These are phyloP conservation scores for Urtica urens DNA, from an alignment of 306 rosid species.

Conservation along the genomic window DNA sequence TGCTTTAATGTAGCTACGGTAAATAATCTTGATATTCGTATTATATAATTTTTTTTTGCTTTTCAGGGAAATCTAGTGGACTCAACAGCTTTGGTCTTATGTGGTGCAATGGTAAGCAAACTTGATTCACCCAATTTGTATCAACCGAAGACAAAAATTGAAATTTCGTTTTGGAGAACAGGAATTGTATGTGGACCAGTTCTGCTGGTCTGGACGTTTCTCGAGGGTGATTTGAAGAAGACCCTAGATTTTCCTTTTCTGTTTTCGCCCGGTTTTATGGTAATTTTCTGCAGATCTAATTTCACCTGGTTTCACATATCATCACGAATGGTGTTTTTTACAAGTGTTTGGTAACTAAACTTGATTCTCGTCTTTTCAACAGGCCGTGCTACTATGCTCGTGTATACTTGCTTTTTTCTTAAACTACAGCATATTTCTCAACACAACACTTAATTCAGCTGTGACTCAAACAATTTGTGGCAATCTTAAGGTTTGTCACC, in stretches of 20 bases:
- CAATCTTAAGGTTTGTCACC: slow-evolving; percentile 69
- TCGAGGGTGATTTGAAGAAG: slow-evolving; percentile 69
- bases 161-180: slow-evolving; percentile 14
- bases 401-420: slow-evolving; percentile 85
- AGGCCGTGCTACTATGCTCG: slow-evolving; percentile 74
- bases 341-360: background rate
- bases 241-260: slow-evolving; percentile 55
- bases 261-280: slow-evolving; percentile 73
- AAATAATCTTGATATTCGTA: slow-evolving; percentile 17
- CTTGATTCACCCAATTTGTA: slow-evolving; percentile 4
- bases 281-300: slow-evolving; percentile 26
- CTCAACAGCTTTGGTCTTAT: slow-evolving; percentile 97
- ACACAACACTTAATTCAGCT: slow-evolving; percentile 92
- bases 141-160: slow-evolving; percentile 6
- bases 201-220: slow-evolving; percentile 62
- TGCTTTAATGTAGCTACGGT: slow-evolving; percentile 20
- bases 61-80: slow-evolving; percentile 88
- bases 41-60: slow-evolving; percentile 12
- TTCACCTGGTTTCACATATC: background rate
- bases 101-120: slow-evolving; percentile 90
- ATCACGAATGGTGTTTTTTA: background rate
- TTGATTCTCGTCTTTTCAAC: slow-evolving; percentile 14
- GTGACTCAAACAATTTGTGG: slow-evolving; percentile 90
- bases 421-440: slow-evolving; percentile 81
- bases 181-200: slow-evolving; percentile 73